Evolutionary conservation across 257 asterid species (phyloP), one percentile per base, ranked within the genome.

Genomic region (Thymus mandschuricus): DNA sequence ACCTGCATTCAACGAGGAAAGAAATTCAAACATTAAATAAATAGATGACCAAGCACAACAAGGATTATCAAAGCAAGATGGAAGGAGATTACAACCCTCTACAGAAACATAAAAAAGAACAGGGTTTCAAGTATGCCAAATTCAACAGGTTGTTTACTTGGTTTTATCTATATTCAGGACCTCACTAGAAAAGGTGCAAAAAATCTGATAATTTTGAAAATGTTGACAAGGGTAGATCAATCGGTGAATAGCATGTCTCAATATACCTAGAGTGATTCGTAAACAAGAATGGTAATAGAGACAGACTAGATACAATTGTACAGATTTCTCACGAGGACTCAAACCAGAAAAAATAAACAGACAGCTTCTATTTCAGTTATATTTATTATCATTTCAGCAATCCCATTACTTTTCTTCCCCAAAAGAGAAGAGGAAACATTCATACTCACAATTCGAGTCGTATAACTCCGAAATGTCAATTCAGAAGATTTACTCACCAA

Each of bases 1-100:
- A 95, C 99, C 99, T 95, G 84, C 80, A 81, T 21, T 74, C 78
- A 71, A 71, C 60, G 76, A 80, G 31, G 68, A 76, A 55, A 71
- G 49, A 46, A 45, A 44, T 41, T 44, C 10, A 52, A 72, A 44
- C 73, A 11, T 44, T 12, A 57, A 72, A 44, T 76, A 11, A 48
- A 55, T 45, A 61, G 70, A 54, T 51, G 54, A 59, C 21, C 21
- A 40, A 68, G 27, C 51, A 34, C 49, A 38, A 51, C 27, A 62
- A 31, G 12, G 54, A 21, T 48, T 31, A 56, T 51, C 10, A 51
- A 58, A 60, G 40, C 2, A 71, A 50, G 60, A 48, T 29, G 29
- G 63, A 48, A 50, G 68, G 69, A 69, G 10, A 67, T 43, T 57
- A 74, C 3, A 34, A 64, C 64, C 59, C 57, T 33, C 13, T 38